Base-by-base conservation (phyloP, 768 basidiomycete genomes). In the Xerocomus spinulosus region DNA sequence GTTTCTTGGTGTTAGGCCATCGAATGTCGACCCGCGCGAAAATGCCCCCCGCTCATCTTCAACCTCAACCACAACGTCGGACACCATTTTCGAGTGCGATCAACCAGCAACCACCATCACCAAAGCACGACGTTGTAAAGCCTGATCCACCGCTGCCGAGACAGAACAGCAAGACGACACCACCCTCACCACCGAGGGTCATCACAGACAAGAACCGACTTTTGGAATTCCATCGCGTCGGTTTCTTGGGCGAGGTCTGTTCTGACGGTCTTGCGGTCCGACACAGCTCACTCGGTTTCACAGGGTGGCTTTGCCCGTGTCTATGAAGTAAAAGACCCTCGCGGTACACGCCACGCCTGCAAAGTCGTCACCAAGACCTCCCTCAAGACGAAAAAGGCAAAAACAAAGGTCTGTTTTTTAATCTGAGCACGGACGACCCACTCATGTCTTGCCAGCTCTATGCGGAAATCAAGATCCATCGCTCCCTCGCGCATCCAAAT, bases 381-480 rank as follows among this genome's bases (percentile, higher is more conserved):
- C 25, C 77, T 99, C 56, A 88, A 89, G 72, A 92, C 92, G 15
- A 95, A 92, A 72, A 97, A 97, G 68, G 93, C 92, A 20, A 95
- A 95, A 70, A 94, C 92, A 15, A 97, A 97, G 80, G 94, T 92
- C 41, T 44, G 75, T 42, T 48, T 24, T 12, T 10, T 8, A n/a
- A 9, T 8, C 25, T 9, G 23, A 17, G 17, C 32, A 20, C 17
- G 46, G 24, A 35, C 38, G 10, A 13, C 7, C 2, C 18, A 40
- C 42, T 59, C 5, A 61, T 40, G 14, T 41, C 21, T 21, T 33
- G 5, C 28, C 47, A 97, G 95, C 80, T 99, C 38, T 99, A 93
- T 61, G 94, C 95, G 51, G 95, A 99, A 76, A 99, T 99, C 61
- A 96, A 95, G 75, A 92, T 99, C 40, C 95, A 99, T 68, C 83